Conservation (phyloP, 2,329 filamentous ascomycete genomes). For the Diatrype stigma region DNA sequence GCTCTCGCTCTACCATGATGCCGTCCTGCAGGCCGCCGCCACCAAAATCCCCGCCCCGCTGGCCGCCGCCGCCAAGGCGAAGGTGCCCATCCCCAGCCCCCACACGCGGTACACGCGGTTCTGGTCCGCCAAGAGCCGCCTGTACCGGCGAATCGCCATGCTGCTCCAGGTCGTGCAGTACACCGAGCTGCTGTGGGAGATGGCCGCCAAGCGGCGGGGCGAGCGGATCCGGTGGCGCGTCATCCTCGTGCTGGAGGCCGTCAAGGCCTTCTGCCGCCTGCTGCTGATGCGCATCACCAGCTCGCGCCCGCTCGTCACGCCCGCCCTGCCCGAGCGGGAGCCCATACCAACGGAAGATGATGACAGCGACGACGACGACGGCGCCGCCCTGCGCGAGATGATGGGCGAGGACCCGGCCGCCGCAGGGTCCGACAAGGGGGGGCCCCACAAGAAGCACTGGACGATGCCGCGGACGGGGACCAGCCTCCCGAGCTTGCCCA, state of each 20-base stretch:
- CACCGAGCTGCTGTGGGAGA: constrained; percentile 94
- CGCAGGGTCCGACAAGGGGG: constrained; percentile 33
- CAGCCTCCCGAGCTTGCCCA: constrained; percentile 77
- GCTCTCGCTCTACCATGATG: constrained; percentile 89
- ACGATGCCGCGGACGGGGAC: constrained; percentile 92
- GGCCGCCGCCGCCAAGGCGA: constrained; percentile 51
- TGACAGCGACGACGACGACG: constrained; percentile 35
- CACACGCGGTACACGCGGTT: constrained; percentile 65
- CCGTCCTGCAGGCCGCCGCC: constrained; percentile 66
- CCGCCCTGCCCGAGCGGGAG: constrained; percentile 82
- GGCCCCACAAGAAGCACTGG: constrained; percentile 60
- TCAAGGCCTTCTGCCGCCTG: constrained; percentile 82
- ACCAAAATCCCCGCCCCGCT: constrained; percentile 56
- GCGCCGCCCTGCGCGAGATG: constrained; percentile 30
- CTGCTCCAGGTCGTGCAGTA: constrained; percentile 88
- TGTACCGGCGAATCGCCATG: constrained; percentile 79
- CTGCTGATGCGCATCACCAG: constrained; percentile 79
- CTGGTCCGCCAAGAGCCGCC: constrained; percentile 58
- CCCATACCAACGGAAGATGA: constrained; percentile 58
- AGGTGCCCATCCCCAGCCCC: constrained; percentile 48
- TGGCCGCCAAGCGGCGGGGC: constrained; percentile 83
- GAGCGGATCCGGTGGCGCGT: constrained; percentile 82
- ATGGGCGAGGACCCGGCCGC: constrained; percentile 34
- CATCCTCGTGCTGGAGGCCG: constrained; percentile 75
- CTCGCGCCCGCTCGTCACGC: constrained; percentile 75